These are phyloP conservation scores for Knoxdaviesia capensis DNA, from an alignment of 2,329 filamentous ascomycete genomes.

Conservation along the genomic window DNA sequence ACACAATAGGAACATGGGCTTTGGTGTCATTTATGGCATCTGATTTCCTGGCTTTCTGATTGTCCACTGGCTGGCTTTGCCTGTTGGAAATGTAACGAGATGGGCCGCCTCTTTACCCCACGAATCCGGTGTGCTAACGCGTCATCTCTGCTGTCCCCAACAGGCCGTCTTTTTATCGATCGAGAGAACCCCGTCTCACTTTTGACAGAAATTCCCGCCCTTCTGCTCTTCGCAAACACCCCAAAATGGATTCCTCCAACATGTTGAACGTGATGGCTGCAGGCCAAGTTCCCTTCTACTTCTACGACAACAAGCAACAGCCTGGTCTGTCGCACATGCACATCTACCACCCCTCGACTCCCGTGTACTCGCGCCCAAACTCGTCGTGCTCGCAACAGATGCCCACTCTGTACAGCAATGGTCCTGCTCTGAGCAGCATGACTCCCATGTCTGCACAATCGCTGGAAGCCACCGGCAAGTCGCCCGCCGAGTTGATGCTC, in stretches of 20 bases:
- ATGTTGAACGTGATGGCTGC: constrained; percentile 34
- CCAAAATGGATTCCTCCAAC: constrained; percentile 40
- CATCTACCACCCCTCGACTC: constrained; percentile 51
- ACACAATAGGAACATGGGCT: no score
- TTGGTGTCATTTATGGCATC: no score
- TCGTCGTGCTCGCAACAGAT: constrained; percentile 42
- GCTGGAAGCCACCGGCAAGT: constrained; percentile 12
- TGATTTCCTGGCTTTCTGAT: no score
- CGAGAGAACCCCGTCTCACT: constrained; percentile 1
- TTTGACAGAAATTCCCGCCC: constrained; percentile 1
- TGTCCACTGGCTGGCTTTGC: no score
- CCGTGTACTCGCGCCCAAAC: constrained; percentile 43
- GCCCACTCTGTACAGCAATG: constrained; percentile 33
- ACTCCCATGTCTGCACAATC: constrained; percentile 39
- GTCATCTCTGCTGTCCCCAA: no score
- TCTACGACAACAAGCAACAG: constrained; percentile 53
- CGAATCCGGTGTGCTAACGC: no score
- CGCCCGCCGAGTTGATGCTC: constrained; percentile 52
- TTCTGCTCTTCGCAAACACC: constrained; percentile 7
- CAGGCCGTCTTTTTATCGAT: no score
- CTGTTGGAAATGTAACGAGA: no score
- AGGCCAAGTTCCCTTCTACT: constrained; percentile 59
- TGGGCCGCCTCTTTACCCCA: no score
- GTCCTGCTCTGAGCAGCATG: constrained; percentile 32
- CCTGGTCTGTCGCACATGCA: constrained; percentile 49